A percentile compares a stretch with the other conserved stretches of the same genome.
Evolutionary conservation across 768 basidiomycete genomes (phyloP).

Genomic region (Lentinula aciculospora): DNA sequence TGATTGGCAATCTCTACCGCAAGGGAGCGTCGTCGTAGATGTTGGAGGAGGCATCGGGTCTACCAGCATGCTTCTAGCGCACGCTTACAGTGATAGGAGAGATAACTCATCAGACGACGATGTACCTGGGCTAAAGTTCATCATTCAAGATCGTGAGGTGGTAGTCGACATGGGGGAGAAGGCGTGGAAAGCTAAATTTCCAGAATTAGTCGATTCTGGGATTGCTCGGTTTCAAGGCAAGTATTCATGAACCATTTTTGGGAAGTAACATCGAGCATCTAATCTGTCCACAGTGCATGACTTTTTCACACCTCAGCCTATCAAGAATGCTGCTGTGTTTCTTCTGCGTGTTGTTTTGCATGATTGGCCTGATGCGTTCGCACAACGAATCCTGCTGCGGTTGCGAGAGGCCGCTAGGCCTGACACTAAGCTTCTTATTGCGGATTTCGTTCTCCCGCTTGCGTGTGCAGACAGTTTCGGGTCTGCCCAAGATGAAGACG

Average conservation of each 20-base stretch:
- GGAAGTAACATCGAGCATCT: not conserved
- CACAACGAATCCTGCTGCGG: conserved; percentile 37
- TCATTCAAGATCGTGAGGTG: conserved; percentile 47
- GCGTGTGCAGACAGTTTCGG: conserved; percentile 55
- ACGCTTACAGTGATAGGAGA: conserved; percentile 19
- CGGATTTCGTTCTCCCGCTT: conserved; percentile 65
- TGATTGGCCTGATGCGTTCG: conserved; percentile 69
- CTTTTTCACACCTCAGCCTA: conserved; percentile 66
- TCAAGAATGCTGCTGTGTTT: conserved; percentile 53
- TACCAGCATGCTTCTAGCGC: conserved; percentile 32
- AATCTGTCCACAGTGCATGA: conserved; percentile 47
- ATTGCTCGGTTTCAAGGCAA: conserved; percentile 50
- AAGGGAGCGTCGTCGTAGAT: conserved; percentile 45
- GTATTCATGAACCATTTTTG: not conserved
- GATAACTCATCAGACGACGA: conserved; percentile 13
- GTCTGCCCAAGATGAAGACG: conserved; percentile 11
- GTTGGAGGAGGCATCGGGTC: conserved; percentile 58
- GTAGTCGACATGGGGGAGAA: conserved; percentile 42
- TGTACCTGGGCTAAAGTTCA: conserved; percentile 25
- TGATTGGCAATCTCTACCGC: conserved; percentile 41
- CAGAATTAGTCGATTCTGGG: conserved; percentile 49
- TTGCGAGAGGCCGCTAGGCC: conserved; percentile 42
- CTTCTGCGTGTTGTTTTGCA: conserved; percentile 68
- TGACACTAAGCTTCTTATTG: conserved; percentile 59
- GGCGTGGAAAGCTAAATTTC: conserved; percentile 57